Base-by-base conservation (phyloP, 2,329 filamentous ascomycete genomes). In the Sarocladium oryzae region DNA sequence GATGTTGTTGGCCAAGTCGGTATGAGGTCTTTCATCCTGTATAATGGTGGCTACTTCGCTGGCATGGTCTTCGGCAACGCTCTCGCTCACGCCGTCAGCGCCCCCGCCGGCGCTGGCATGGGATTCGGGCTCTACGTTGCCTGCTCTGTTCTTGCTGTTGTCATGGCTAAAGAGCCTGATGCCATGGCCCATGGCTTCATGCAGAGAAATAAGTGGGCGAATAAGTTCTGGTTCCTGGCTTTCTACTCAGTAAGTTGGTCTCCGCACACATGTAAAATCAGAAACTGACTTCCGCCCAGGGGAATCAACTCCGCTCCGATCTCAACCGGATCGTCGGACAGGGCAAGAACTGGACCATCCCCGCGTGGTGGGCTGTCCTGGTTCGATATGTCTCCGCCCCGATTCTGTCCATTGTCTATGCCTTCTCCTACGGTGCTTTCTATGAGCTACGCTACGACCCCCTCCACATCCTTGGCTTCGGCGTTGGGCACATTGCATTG, bases 301-400 rank as follows among this genome's bases (percentile, higher is more conserved):
- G 76, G 46, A 76, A 80, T 55, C 78, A 81, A 66, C 69, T 82
- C 18, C 69, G 73, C 30, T 71, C 70, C 23, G 78, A 81, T 56
- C 70, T 81, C 21, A 81, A 81, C 54, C 58, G 71, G 3, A 73
- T 79, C 26, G 71, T 82, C 20, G 77, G 74, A 8, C 66, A 65
- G 3, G 76, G 75, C 49, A 74, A 72, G 33, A 81, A 82, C 62
- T 81, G 77, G 78, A 70, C 61, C 2, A 78, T 82, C 21, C 77
- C 78, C 1, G 53, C 50, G 2, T 75, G 79, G 59, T 76, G 77
- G 65, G 72, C 73, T 0, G 60, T 73, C 1, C 63, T 81, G 0
- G 61, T 78, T 0, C 74, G 75, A 18, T 79, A 77, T 54, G 57
- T 78, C 32, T 70, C 71, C 13, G 74, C 69, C 0, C 76, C 75